These are phyloP conservation scores for Coffea eugenioides DNA, from an alignment of 257 asterid genomes.

Conservation along the genomic window DNA sequence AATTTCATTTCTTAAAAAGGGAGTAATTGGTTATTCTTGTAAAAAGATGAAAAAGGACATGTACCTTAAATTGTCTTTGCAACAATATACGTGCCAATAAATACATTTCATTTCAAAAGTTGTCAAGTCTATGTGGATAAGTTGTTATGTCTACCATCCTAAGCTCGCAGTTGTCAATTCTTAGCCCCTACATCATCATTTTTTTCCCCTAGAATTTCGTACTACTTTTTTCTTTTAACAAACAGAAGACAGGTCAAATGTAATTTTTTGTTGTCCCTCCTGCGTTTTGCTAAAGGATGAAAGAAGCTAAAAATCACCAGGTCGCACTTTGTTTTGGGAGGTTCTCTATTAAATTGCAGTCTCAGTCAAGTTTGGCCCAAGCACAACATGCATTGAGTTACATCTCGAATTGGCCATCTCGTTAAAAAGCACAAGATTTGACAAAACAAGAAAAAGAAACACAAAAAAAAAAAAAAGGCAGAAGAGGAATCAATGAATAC, in stretches of 20 bases:
- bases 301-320: not conserved
- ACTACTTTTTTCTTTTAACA: not conserved
- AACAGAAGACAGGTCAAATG: not conserved
- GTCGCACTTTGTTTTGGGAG: constrained; percentile 1
- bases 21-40: not conserved
- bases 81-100: too few species aligned
- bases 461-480: too few species aligned
- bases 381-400: not conserved
- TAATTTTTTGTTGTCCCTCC: not conserved
- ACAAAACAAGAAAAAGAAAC: too few species aligned
- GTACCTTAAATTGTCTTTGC: not conserved
- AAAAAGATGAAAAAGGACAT: too few species aligned
- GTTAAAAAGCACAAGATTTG: not conserved
- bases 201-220: not conserved
- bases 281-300: not conserved
- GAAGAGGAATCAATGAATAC: too few species aligned
- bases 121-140: not conserved
- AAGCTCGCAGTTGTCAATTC: not conserved
- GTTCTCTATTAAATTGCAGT: not conserved
- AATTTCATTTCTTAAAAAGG: not conserved
- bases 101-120: too few species aligned
- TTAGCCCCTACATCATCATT: not conserved
- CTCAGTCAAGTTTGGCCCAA: constrained; percentile 20
- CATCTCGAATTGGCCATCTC: not conserved
- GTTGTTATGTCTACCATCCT: not conserved